A percentile compares a stretch with the other conserved stretches of the same genome.
Evolutionary conservation across 1,139 yeast species (phyloP).

Genomic region (Geotrichum klebahnii): DNA sequence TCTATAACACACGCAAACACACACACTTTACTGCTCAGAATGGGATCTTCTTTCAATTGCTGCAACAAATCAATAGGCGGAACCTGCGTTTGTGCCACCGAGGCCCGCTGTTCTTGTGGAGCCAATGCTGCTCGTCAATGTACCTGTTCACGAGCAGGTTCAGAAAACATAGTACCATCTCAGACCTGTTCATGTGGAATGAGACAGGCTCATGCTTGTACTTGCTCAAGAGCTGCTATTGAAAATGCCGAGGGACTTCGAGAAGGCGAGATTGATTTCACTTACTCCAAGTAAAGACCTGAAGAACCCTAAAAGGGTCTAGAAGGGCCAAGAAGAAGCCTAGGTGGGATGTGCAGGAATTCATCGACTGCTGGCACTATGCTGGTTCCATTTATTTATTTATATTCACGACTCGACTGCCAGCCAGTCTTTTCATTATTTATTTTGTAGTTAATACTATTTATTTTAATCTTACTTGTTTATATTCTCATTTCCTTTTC

Average conservation of each 20-base stretch:
- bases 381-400: too few species aligned
- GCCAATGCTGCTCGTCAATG: slow-evolving; percentile 42
- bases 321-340: background rate
- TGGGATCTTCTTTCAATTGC: slow-evolving; percentile 28
- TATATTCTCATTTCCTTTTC: slow-evolving; percentile 1
- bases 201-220: slow-evolving; percentile 37
- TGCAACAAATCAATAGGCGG: slow-evolving; percentile 36
- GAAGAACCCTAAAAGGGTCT: background rate
- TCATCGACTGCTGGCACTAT: too few species aligned
- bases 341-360: too few species aligned
- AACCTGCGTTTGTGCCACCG: slow-evolving; percentile 41
- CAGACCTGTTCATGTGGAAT: slow-evolving; percentile 43
- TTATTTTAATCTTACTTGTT: background rate
- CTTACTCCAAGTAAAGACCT: slow-evolving; percentile 37
- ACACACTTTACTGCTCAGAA: background rate
- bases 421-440: too few species aligned
- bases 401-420: too few species aligned
- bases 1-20: background rate
- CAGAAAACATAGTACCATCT: slow-evolving; percentile 37
- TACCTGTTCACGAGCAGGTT: slow-evolving; percentile 38
- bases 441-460: background rate
- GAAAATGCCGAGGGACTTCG: slow-evolving; percentile 32
- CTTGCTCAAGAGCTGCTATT: slow-evolving; percentile 39
- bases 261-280: slow-evolving; percentile 44
- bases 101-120: slow-evolving; percentile 46